Base-by-base conservation (phyloP, 2,329 filamentous ascomycete genomes). In the Lojkania enalia region DNA sequence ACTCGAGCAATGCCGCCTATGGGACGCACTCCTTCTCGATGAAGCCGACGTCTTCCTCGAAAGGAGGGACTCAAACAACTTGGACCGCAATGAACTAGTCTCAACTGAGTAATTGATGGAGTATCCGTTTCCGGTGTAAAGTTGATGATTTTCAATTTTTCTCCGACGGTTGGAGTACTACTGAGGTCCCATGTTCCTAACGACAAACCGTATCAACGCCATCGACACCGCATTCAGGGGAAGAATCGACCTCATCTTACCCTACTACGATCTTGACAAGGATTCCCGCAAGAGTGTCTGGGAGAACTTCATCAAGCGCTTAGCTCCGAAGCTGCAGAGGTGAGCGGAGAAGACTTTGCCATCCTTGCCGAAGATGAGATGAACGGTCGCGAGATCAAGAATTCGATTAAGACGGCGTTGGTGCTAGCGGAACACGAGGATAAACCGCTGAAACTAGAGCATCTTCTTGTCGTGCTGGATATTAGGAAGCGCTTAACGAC, bases 181-280 rank as follows among this genome's bases (percentile, higher is more conserved):
- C 14, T 13, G 61, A 36, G 68, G 64, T 1, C 59, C 70, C 15
- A 44, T 71, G 4, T 66, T 71, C 46, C 46, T 71, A 9, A 71
- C 63, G 0, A 70, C 63, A 7, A 71, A 71, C 36, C 56, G 62
- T 3, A 50, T 51, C 14, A 47, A 64, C 5, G 68, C 63, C 7
- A 70, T 76, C 39, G 74, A 76, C 41, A 51, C 59, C 4, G 74
- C 73, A 6, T 74, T 77, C 37, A 66, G 75, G 44, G 73, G 70
- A 25, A 67, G 74, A 3, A 74, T 77, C 25, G 73, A 71, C 50
- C 63, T 74, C 42, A 57, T 52, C 7, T 66, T 66, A 45, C 66
- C 66, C 4, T 77, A 76, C 49, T 55, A 66, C 2, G 66, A 72
- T 7, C 66, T 75, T 3, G 65, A 64, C 27, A 40, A 40, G 4